Evolutionary conservation across 2,329 filamentous ascomycete genomes (phyloP).

Genomic region (Talaromyces marneffei): DNA sequence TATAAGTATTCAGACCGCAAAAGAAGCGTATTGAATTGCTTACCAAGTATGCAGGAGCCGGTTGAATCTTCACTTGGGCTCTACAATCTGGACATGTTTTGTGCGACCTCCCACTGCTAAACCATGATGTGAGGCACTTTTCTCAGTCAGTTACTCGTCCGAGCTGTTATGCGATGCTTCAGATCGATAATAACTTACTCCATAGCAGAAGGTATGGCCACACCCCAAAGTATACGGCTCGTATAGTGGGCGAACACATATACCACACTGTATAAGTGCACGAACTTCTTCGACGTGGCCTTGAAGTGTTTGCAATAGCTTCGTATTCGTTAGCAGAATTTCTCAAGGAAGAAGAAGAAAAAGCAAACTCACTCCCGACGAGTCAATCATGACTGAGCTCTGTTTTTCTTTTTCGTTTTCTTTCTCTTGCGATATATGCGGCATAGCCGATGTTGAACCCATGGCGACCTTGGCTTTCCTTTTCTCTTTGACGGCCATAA

Average conservation of each 20-base stretch:
- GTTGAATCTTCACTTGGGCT: slow-evolving; percentile 51
- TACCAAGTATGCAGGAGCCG: slow-evolving; percentile 60
- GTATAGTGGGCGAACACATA: slow-evolving; percentile 63
- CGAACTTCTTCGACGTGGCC: slow-evolving; percentile 58
- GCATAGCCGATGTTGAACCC: slow-evolving; percentile 4
- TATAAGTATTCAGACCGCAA: slow-evolving; percentile 13
- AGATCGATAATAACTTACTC: slow-evolving; percentile 39
- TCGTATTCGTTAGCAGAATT: slow-evolving; percentile 1
- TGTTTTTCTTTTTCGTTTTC: background rate
- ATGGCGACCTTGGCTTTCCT: slow-evolving; percentile 5
- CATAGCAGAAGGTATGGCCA: slow-evolving; percentile 68
- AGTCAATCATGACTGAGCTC: slow-evolving; percentile 6
- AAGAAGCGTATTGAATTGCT: slow-evolving; percentile 17
- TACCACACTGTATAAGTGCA: slow-evolving; percentile 58
- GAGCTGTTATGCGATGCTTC: background rate
- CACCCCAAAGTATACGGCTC: slow-evolving; percentile 64
- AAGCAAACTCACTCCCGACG: slow-evolving; percentile 27
- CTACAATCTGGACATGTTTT: slow-evolving; percentile 67
- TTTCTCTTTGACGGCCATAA: slow-evolving; percentile 7
- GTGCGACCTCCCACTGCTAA: slow-evolving; percentile 48
- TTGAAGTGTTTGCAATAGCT: slow-evolving; percentile 41
- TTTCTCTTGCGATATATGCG: background rate
- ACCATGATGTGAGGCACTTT: slow-evolving; percentile 55
- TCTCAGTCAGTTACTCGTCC: slow-evolving; percentile 21
- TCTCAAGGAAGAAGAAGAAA: slow-evolving; percentile 1